Evolutionary conservation across 805 yeast genomes (phyloP), one percentile per base, ranked within the genome.

Genomic region (Metschnikowia colocasiae): DNA sequence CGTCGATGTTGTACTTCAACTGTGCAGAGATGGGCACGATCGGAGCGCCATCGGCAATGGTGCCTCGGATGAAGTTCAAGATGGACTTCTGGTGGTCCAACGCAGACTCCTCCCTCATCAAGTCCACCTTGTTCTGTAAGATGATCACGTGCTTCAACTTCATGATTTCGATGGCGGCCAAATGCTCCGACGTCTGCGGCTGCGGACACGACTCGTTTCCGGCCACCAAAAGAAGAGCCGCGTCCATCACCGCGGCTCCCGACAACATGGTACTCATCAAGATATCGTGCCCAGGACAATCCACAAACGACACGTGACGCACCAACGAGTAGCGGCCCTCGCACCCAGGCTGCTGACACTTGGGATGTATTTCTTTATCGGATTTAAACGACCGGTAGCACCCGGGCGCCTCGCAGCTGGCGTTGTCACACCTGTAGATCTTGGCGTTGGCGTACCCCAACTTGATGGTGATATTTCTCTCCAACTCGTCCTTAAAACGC

Each of bases 171-270:
- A 94, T 94, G 54, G 99, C 99, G 43, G 99, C 99, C 73, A 94
- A 80, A 78, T 94, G 99, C 76, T 94, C 99, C 12, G 96, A 86
- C 15, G 99, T 94, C 76, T 94, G 99, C 37, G 99, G 99, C 77
- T 94, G 99, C 52, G 99, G 99, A 78, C 99, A 94, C 47, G 96
- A 82, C 79, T 94, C 99, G 68, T 94, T 94, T 72, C 98, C 99
- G 25, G 99, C 99, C 65, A 94, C 85, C 56, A 94, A 79, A 64
- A 94, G 76, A 52, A 94, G 76, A 2, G 99, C 99, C 48, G 99
- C 99, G 73, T 94, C 99, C 99, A 94, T 94, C 56, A 94, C 99
- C 15, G 99, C 99, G 31, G 99, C 99, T 67, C 99, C 99, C 40
- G 98, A 91, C 81, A 94, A 83, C 99, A 94, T 94, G 57, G 99